A percentile compares a stretch with the other conserved stretches of the same genome.
Evolutionary conservation across 163 green algal species (phyloP).

Genomic region (Chlamydomonas reinhardtii): DNA sequence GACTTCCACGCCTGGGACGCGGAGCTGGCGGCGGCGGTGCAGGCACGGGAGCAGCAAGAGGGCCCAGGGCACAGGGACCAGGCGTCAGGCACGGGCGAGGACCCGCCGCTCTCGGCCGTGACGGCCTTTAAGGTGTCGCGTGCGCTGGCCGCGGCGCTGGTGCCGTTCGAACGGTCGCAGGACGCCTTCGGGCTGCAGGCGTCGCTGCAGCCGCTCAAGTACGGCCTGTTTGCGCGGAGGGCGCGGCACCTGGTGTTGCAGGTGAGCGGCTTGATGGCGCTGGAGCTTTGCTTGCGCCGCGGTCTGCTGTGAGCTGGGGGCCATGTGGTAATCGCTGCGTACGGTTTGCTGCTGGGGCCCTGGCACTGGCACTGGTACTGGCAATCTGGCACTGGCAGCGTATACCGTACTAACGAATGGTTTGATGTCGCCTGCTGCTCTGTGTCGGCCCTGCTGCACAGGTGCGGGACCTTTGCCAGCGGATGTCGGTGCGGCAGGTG

Average conservation of each 20-base stretch:
- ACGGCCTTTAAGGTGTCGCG: constrained; percentile 50
- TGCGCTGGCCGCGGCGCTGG: constrained; percentile 45
- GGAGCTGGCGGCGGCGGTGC: constrained; percentile 35
- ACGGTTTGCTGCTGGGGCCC: too few species aligned
- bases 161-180: not conserved
- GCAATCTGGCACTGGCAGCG: too few species aligned
- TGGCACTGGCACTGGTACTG: too few species aligned
- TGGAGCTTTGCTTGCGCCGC: too few species aligned
- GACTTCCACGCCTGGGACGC: constrained; percentile 48
- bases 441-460: not conserved
- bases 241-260: constrained; percentile 54
- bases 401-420: too few species aligned
- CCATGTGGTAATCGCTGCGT: too few species aligned
- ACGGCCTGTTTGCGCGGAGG: constrained; percentile 35
- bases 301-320: not conserved
- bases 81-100: not conserved
- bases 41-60: constrained; percentile 5
- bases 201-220: constrained; percentile 60
- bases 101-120: not conserved
- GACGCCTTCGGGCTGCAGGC: constrained; percentile 35
- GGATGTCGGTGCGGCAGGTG: constrained; percentile 25
- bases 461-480: constrained; percentile 37
- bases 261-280: constrained; percentile 24
- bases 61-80: not conserved
- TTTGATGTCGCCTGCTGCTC: too few species aligned